phyloP scores from a whole-genome alignment of 192 early-diverging fungal genomes.

The Geosiphon pyriformis region DNA sequence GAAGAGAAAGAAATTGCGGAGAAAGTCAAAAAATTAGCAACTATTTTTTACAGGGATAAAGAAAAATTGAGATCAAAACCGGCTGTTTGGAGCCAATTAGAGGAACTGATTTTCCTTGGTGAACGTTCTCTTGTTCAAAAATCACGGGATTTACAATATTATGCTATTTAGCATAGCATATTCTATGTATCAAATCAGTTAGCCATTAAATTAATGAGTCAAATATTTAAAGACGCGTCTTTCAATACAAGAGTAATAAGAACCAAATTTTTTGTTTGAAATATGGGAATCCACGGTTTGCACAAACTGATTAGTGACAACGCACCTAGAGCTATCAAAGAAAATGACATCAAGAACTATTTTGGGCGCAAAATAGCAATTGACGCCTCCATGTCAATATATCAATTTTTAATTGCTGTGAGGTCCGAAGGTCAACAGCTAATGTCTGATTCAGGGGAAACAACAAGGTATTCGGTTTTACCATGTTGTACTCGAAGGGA shows the following conservation, averaged over 20 bases:
- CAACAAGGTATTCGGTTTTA: constrained; percentile 62
- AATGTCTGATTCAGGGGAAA: constrained; percentile 83
- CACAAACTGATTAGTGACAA: constrained; percentile 90
- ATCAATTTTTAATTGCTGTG: constrained; percentile 98
- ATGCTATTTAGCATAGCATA: too few relatives aligned
- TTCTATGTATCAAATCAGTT: too few relatives aligned
- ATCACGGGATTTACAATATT: too few relatives aligned
- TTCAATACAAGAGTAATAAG: not conserved
- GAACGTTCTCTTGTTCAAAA: too few relatives aligned
- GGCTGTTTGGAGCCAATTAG: not conserved
- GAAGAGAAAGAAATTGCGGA: not conserved
- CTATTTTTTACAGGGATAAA: not conserved
- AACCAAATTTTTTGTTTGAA: not conserved
- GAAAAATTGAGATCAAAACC: not conserved
- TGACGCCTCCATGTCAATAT: constrained; percentile 96
- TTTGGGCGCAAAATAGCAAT: constrained; percentile 96
- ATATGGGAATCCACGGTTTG: constrained; percentile 82
- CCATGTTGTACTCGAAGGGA: not conserved
- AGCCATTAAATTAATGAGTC: too few relatives aligned
- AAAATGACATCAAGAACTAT: constrained; percentile 79
- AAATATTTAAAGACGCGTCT: not conserved
- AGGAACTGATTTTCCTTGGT: not conserved
- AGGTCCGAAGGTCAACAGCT: constrained; percentile 87
- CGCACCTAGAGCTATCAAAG: constrained; percentile 77
- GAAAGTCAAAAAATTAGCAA: not conserved